phyloP scores from a whole-genome alignment of 805 yeast species.

The Ogataea nakhonphanomensis region DNA sequence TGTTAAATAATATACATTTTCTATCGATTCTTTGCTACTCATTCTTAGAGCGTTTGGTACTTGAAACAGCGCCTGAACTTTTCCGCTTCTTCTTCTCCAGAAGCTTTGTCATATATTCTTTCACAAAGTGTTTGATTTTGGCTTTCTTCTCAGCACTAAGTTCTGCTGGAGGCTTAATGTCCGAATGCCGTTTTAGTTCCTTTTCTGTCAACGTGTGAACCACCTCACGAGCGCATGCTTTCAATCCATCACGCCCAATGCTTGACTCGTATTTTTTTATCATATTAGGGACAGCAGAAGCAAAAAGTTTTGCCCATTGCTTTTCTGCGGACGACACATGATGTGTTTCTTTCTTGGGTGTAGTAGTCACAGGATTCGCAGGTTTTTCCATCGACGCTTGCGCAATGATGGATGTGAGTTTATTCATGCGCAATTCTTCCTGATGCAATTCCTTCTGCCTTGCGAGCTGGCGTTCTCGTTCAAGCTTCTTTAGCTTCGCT shows the following conservation, averaged over 20 bases:
- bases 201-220: constrained; percentile 64
- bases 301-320: constrained; percentile 53
- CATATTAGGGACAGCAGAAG: constrained; percentile 74
- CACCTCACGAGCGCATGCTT: constrained; percentile 76
- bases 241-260: constrained; percentile 69
- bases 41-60: background rate
- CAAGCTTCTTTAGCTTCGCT: constrained; percentile 27
- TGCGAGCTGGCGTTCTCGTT: constrained; percentile 35
- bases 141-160: constrained; percentile 60
- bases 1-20: constrained; percentile 7
- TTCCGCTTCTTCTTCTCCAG: constrained; percentile 29
- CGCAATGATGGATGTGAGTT: constrained; percentile 28
- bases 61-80: background rate
- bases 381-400: constrained; percentile 30
- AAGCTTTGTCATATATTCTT: constrained; percentile 64
- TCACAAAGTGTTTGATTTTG: constrained; percentile 65
- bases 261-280: constrained; percentile 62
- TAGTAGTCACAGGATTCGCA: constrained; percentile 32
- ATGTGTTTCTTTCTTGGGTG: constrained; percentile 26
- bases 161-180: constrained; percentile 46
- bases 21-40: background rate
- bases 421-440: constrained; percentile 25
- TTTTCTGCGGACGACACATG: constrained; percentile 11
- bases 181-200: constrained; percentile 51
- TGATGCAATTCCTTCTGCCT: constrained; percentile 25